Base-by-base conservation (phyloP, 2,329 filamentous ascomycete genomes). In the Penicillium sp. region DNA sequence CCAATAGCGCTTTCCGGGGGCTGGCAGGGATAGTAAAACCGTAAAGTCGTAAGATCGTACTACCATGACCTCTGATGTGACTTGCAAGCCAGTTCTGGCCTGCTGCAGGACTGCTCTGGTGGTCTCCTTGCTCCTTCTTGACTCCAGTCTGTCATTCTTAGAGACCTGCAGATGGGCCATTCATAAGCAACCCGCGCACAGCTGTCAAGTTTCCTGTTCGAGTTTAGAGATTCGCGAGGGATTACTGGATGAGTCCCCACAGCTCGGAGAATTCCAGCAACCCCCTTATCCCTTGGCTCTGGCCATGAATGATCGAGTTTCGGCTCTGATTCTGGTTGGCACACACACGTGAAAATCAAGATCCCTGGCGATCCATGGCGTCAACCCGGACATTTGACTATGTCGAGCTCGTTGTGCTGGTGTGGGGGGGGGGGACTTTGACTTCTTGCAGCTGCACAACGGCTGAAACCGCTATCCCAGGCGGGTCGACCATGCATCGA, bases 121-220 rank as follows among this genome's bases (percentile, higher is more conserved):
- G 45, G 42, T 36, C 41, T 39, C 10, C 24, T 24, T 44, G 42
- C 28, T 16, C 45, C 42, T 36, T 36, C n/a, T 13, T n/a, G n/a
- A 6, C 34, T 18, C 36, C 31, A 13, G 31, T n/a, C 36, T 13
- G 36, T 39, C 36, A 39, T 6, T 12, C 36, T 39, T 21, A 39
- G 36, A 39, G 36, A 39, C 36, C 24, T 26, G 24, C 24, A 26
- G 24, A 26, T 26, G 24, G 5, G 24, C 24, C 24, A 6, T 26
- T 7, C 5, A 26, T 7, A 3, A 51, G 53, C 57, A 34, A 52
- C 50, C 36, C 51, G 57, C 49, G 45, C 55, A 59, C 58, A 67
- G 63, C 66, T 68, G 65, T 68, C 65, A 70, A 61, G 49, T 61
- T 65, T 52, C 65, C 59, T 28, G 29, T 64, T 64, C 56, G 34